Conservation (phyloP, 1,284 basidiomycete species). For the Leccinum idahoense region DNA sequence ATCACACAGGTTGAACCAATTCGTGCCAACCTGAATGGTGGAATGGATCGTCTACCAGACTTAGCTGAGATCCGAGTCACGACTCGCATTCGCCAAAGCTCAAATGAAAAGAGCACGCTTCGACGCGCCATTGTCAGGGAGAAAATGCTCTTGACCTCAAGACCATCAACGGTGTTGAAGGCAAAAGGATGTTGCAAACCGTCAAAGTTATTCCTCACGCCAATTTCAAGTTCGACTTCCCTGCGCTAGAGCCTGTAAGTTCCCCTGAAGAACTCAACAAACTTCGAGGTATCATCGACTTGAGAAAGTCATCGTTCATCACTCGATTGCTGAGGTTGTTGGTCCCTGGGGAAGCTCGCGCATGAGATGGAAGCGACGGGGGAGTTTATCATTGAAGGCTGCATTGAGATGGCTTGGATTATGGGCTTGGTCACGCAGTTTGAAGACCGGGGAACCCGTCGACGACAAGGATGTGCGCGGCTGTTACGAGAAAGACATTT, state of each 20-base stretch:
- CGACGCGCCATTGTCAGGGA: slow-evolving; percentile 83
- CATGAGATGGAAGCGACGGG: slow-evolving; percentile 34
- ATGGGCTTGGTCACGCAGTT: slow-evolving; percentile 98
- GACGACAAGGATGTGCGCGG: slow-evolving; percentile 96
- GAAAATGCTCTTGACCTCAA: slow-evolving; percentile 97
- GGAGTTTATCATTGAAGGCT: slow-evolving; percentile 68
- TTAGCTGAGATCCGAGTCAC: slow-evolving; percentile 78
- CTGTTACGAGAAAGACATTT: slow-evolving; percentile 92
- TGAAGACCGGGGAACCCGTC: slow-evolving; percentile 88
- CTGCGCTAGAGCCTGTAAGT: slow-evolving; percentile 55
- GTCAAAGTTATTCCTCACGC: slow-evolving; percentile 89
- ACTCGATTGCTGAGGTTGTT: slow-evolving; percentile 51
- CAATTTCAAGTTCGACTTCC: slow-evolving; percentile 72
- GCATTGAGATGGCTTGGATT: too few relatives aligned
- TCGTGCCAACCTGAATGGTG: slow-evolving; percentile 96
- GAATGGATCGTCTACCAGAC: slow-evolving; percentile 95
- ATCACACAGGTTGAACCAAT: slow-evolving; percentile 99
- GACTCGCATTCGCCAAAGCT: slow-evolving; percentile 75
- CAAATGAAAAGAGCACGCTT: slow-evolving; percentile 80
- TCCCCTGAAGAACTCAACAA: slow-evolving; percentile 72
- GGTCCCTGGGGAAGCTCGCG: slow-evolving; percentile 23
- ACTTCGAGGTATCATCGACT: slow-evolving; percentile 81
- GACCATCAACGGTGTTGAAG: slow-evolving; percentile 84
- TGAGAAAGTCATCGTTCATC: slow-evolving; percentile 90
- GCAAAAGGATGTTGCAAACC: slow-evolving; percentile 90